A percentile compares a stretch with the other conserved stretches of the same genome.
Evolutionary conservation across 306 rosid species (phyloP).

Genomic region (Vigna unguiculata): DNA sequence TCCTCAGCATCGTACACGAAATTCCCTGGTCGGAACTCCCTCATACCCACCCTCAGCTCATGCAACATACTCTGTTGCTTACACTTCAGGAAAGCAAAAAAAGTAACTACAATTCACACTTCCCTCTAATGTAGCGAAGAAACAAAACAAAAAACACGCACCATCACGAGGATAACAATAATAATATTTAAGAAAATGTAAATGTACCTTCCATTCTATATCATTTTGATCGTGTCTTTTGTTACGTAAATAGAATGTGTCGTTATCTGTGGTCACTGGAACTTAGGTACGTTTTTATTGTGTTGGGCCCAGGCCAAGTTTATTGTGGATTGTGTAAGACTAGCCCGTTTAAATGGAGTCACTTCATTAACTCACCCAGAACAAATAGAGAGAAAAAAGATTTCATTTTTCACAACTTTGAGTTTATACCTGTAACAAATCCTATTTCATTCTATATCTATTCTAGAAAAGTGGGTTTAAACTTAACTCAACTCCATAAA

Average conservation of each 20-base stretch:
- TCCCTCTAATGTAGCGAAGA: not conserved
- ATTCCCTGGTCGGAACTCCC: constrained; percentile 10
- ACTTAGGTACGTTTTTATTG: not conserved
- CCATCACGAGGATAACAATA: not conserved
- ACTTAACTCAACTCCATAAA: too few relatives aligned
- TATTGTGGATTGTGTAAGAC: not conserved
- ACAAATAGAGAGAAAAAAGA: too few relatives aligned
- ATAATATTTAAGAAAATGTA: not conserved
- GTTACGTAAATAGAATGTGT: not conserved
- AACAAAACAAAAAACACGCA: not conserved
- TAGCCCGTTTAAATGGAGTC: too few relatives aligned
- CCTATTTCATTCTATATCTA: too few relatives aligned
- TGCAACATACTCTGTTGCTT: not conserved
- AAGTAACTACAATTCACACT: not conserved
- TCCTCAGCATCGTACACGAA: constrained; percentile 63
- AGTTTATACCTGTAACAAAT: too few relatives aligned
- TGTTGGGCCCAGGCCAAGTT: not conserved
- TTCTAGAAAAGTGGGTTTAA: too few relatives aligned
- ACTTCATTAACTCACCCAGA: too few relatives aligned
- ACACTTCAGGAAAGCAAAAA: not conserved
- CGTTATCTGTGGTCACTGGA: not conserved
- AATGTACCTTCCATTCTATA: not conserved
- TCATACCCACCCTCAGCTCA: not conserved
- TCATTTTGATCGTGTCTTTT: not conserved
- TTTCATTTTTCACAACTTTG: too few relatives aligned